phyloP scores from a whole-genome alignment of 2,329 filamentous ascomycete species.

The Cladosporium oxysporum region DNA sequence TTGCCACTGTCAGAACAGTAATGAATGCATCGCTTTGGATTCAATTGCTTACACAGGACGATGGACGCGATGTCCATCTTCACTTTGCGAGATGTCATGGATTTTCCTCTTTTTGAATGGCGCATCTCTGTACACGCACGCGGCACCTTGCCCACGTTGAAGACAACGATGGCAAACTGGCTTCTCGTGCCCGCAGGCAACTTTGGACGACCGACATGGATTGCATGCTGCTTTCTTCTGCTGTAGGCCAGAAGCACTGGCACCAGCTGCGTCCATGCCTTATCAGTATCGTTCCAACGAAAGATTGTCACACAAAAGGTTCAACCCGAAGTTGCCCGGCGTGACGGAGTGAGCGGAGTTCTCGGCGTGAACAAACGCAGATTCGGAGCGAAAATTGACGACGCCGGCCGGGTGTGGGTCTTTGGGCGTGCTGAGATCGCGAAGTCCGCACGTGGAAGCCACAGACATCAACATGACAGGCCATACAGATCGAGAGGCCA shows the following conservation, averaged over 20 bases:
- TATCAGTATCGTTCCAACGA: background rate
- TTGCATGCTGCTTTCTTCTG: conserved; percentile 31
- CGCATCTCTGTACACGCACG: conserved; percentile 33
- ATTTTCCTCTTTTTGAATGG: conserved; percentile 32
- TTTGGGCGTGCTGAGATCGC: background rate
- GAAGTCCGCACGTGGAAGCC: background rate
- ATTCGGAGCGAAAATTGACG: conserved; percentile 5
- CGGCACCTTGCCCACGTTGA: conserved; percentile 25
- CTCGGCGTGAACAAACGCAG: background rate
- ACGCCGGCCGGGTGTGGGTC: background rate
- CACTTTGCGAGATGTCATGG: conserved; percentile 17
- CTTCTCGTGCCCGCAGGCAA: conserved; percentile 34
- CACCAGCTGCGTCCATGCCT: conserved; percentile 13
- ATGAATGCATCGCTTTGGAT: background rate
- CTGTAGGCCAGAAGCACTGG: background rate
- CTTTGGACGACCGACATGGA: conserved; percentile 34
- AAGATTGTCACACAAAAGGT: background rate
- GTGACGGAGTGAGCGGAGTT: background rate
- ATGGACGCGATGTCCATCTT: background rate
- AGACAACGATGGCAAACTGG: conserved; percentile 34
- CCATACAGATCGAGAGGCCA: background rate
- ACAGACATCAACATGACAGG: background rate
- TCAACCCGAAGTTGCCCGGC: background rate
- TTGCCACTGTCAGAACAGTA: background rate
- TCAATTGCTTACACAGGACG: background rate